Percentiles rank a stretch among this genome's conserved stretches.
Evolutionary conservation across 176 grass and related monocot species (phyloP).

Genomic region (Cocos nucifera): DNA sequence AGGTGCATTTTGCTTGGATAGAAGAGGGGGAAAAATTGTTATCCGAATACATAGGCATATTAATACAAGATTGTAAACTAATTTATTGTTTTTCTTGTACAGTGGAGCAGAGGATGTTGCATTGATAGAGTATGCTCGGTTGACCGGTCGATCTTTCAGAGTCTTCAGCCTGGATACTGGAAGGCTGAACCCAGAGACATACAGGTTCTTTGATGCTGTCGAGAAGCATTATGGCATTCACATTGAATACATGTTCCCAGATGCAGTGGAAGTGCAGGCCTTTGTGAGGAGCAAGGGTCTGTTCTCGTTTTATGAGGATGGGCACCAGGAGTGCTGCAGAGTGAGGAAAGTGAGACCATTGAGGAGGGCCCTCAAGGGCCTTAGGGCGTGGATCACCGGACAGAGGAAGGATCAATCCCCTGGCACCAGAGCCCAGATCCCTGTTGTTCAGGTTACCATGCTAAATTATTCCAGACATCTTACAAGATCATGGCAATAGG

Average conservation of each 20-base stretch:
- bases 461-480: too few relatives aligned
- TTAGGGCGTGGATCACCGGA: constrained; percentile 86
- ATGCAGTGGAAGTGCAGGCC: constrained; percentile 62
- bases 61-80: neutral
- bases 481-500: too few relatives aligned
- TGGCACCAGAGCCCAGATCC: constrained; percentile 76
- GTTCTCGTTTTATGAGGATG: constrained; percentile 97
- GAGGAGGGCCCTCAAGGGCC: constrained; percentile 55
- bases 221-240: constrained; percentile 86
- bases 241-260: constrained; percentile 98
- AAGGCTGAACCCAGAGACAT: constrained; percentile 82
- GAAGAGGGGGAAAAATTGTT: too few relatives aligned
- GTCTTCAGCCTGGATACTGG: constrained; percentile 95
- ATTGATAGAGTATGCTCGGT: constrained; percentile 78
- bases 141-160: constrained; percentile 69
- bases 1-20: too few relatives aligned
- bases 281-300: constrained; percentile 84
- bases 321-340: constrained; percentile 96
- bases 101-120: constrained; percentile 93
- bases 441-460: constrained; percentile 48
- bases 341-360: constrained; percentile 81
- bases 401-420: constrained; percentile 94
- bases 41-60: too few relatives aligned
- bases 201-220: constrained; percentile 67
- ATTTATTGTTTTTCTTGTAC: constrained; percentile 3